Evolutionary conservation across 805 yeast genomes (phyloP), one percentile per base, ranked within the genome.

Genomic region (Wickerhamiella bombiphila): DNA sequence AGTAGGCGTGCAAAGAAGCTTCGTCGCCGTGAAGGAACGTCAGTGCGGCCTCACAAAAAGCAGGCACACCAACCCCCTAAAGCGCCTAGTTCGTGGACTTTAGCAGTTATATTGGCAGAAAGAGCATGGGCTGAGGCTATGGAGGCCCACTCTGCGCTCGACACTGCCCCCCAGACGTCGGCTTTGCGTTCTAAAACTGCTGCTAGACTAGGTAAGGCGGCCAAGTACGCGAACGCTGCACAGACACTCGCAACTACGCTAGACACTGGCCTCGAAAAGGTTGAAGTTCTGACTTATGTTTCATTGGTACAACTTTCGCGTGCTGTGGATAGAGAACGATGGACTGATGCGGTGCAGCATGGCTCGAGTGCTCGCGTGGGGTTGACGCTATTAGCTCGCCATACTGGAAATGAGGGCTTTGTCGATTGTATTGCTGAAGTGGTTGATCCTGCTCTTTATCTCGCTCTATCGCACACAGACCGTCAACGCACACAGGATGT

Each of bases 31-130:
- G 64, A 80, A 39, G 65, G 66, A 38, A 60, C 86, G 42, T 70
- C 76, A 39, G 71, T 76, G 21, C 70, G 67, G 51, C 80, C 81
- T 53, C 71, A 91, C 18, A 75, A 70, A 53, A 66, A 72, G 50
- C 37, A 40, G 17, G 33, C 24, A 24, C 35, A 42, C 31, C 63
- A 69, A 46, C 64, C 64, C 4, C 57, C 69, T 25, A 56, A 59
- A 22, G 50, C 58, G 0, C 54, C 57, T 9, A 60, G 67, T 43
- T 72, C 60, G 51, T 88, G 76, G 24, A 63, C 66, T 29, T 58
- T 83, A 19, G 56, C 73, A n/a, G 60, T 85, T 18, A 62, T 73
- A 40, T 67, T 69, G n/a, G 74, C 79, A 1, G 97, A 91, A 57
- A 69, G 94, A 52, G 80, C 82, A 47, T 61, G 75, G 52, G 64